Percentiles rank a stretch among this genome's conserved stretches.
These are phyloP conservation scores for Botrytis tulipae DNA, from an alignment of 2,329 filamentous ascomycete genomes.

Conservation along the genomic window DNA sequence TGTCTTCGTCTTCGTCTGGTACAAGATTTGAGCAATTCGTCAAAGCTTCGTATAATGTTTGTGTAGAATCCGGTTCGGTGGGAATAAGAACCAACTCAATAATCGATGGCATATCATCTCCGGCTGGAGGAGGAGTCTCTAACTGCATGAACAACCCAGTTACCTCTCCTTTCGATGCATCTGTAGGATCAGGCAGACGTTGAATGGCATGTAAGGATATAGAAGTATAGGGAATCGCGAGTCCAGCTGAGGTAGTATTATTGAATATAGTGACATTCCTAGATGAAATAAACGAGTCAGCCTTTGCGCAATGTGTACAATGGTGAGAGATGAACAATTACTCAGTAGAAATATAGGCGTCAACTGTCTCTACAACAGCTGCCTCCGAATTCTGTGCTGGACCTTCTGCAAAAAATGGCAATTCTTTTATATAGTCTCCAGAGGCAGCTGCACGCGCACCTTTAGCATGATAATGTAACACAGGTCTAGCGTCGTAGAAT, in stretches of 20 bases:
- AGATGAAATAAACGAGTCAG: neutral
- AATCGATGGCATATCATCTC: conserved; percentile 61
- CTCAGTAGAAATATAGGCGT: conserved; percentile 60
- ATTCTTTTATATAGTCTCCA: conserved; percentile 51
- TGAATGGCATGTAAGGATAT: conserved; percentile 76
- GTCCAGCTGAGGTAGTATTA: conserved; percentile 53
- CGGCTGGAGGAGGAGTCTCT: conserved; percentile 56
- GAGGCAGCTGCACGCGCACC: conserved; percentile 58
- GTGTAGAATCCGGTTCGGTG: conserved; percentile 28
- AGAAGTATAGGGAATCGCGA: conserved; percentile 70
- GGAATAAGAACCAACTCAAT: conserved; percentile 69
- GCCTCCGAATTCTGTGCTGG: conserved; percentile 26
- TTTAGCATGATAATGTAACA: conserved; percentile 63
- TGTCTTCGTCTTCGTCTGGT: conserved; percentile 61
- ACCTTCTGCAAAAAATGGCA: conserved; percentile 48
- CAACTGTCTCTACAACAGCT: conserved; percentile 30
- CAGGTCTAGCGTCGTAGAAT: conserved; percentile 69
- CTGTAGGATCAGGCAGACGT: conserved; percentile 45
- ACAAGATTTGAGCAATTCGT: conserved; percentile 74
- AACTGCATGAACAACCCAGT: conserved; percentile 65
- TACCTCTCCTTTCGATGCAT: conserved; percentile 42
- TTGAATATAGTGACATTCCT: conserved; percentile 65
- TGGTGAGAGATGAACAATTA: conserved; percentile 39
- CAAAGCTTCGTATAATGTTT: conserved; percentile 60
- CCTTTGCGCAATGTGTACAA: conserved; percentile 20